Evolutionary conservation across 2,329 filamentous ascomycete species (phyloP).

Genomic region (Mycosphaerelloides madeirae): DNA sequence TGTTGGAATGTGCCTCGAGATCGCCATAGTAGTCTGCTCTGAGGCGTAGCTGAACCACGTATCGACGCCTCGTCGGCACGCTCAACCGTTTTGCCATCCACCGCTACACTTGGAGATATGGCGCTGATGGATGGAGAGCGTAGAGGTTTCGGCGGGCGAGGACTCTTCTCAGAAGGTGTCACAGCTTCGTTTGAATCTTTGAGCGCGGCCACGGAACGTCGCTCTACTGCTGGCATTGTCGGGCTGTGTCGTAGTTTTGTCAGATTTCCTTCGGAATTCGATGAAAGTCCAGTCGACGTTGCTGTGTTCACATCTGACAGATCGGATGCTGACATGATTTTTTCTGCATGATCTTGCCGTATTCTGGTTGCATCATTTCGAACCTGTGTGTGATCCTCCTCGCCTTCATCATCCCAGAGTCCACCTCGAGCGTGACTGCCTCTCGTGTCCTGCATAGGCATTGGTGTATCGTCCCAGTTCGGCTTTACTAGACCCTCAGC

Average conservation of each 20-base stretch:
- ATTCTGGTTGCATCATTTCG: constrained; percentile 5
- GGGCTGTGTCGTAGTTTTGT: constrained; percentile 9
- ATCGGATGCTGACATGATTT: constrained; percentile 25
- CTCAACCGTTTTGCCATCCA: constrained; percentile 27
- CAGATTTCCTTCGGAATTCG: constrained; percentile 15
- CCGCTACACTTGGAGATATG: constrained; percentile 23
- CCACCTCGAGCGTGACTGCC: constrained; percentile 78
- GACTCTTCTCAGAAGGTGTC: neutral
- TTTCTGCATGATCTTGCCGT: constrained; percentile 17
- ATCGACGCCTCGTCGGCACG: constrained; percentile 20
- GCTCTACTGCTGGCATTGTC: constrained; percentile 17
- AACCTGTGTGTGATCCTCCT: constrained; percentile 3
- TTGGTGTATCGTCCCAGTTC: constrained; percentile 82
- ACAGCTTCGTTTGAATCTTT: constrained; percentile 6
- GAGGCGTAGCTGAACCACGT: constrained; percentile 9
- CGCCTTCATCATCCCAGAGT: constrained; percentile 59
- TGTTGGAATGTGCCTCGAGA: constrained; percentile 6
- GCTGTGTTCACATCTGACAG: constrained; percentile 11
- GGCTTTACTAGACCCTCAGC: constrained; percentile 86
- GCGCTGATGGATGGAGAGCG: constrained; percentile 29
- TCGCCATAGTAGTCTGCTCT: constrained; percentile 16
- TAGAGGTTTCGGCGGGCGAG: constrained; percentile 15
- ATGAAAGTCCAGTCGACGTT: constrained; percentile 19
- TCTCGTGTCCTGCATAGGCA: constrained; percentile 77
- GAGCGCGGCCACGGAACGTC: constrained; percentile 18